These are phyloP conservation scores for Leersia perrieri DNA, from an alignment of 176 grass and related monocot genomes.

Conservation along the genomic window DNA sequence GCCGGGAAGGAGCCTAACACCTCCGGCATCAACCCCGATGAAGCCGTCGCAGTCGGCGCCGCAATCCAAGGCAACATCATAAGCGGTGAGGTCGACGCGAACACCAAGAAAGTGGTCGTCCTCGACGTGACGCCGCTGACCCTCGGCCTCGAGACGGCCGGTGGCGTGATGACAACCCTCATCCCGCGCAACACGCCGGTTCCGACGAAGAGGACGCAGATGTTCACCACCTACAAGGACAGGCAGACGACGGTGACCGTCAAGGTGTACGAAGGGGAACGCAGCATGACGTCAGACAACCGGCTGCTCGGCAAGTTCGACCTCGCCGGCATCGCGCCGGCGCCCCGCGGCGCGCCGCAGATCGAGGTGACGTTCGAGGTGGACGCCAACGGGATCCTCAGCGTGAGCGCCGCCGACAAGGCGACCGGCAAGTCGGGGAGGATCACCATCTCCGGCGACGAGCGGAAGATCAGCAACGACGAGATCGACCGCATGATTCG, in stretches of 20 bases:
- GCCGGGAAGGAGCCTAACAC: constrained; percentile 24
- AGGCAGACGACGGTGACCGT: too few relatives aligned
- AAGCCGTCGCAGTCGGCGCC: constrained; percentile 26
- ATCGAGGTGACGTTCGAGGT: too few relatives aligned
- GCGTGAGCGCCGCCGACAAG: constrained; percentile 35
- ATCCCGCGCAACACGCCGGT: constrained; percentile 37
- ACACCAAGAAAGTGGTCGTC: constrained; percentile 36
- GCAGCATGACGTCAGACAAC: constrained; percentile 37
- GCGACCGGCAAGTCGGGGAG: constrained; percentile 34
- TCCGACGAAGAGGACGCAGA: constrained; percentile 35
- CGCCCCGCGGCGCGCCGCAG: constrained; percentile 24
- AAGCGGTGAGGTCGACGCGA: too few relatives aligned
- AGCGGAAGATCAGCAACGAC: constrained; percentile 18
- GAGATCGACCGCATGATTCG: constrained; percentile 30
- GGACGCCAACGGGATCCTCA: too few relatives aligned
- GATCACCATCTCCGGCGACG: constrained; percentile 23
- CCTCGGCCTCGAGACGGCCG: too few relatives aligned
- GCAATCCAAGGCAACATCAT: constrained; percentile 29
- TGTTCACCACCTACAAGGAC: constrained; percentile 33
- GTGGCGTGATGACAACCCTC: constrained; percentile 19
- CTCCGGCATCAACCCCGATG: too few relatives aligned
- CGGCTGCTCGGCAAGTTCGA: constrained; percentile 36
- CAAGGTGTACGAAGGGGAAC: constrained; percentile 27
- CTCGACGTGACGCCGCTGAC: constrained; percentile 38
- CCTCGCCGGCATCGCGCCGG: constrained; percentile 27